Conservation (phyloP, 2,329 filamentous ascomycete genomes). For the Fusarium avenaceum region DNA sequence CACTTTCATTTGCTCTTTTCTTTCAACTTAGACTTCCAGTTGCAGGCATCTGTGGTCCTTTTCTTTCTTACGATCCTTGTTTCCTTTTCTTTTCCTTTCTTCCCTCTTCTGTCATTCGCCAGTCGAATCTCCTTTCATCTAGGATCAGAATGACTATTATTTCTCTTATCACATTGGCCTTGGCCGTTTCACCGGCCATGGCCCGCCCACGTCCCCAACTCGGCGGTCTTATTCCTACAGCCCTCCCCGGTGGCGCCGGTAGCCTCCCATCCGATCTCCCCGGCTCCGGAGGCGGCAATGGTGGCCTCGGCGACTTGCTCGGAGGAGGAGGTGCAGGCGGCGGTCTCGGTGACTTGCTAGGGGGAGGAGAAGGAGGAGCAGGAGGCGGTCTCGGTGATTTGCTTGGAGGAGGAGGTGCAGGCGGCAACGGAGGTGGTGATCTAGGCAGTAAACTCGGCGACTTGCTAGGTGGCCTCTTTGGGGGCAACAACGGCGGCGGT, state of each 20-base stretch:
- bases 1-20: conserved; percentile 40
- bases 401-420: conserved; percentile 3
- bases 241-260: not conserved
- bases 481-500: conserved; percentile 17
- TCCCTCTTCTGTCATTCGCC: conserved; percentile 12
- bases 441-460: conserved; percentile 2
- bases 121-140: conserved; percentile 9
- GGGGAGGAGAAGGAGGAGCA: not conserved
- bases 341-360: not conserved
- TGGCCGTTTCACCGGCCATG: conserved; percentile 46
- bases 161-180: conserved; percentile 45
- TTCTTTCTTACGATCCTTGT: conserved; percentile 37
- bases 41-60: conserved; percentile 50
- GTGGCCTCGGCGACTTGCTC: conserved; percentile 1
- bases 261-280: not conserved
- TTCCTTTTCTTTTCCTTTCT: conserved; percentile 9
- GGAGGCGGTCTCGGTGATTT: conserved; percentile 4
- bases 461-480: conserved; percentile 17
- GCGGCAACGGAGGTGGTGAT: not conserved
- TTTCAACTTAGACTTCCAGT: conserved; percentile 47
- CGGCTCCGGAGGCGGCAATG: conserved; percentile 9
- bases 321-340: not conserved
- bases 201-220: conserved; percentile 38
- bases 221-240: conserved; percentile 17
- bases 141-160: conserved; percentile 47